Evolutionary conservation across 1,284 basidiomycete genomes (phyloP), one percentile per base, ranked within the genome.

Genomic region (Malassezia vespertilionis): DNA sequence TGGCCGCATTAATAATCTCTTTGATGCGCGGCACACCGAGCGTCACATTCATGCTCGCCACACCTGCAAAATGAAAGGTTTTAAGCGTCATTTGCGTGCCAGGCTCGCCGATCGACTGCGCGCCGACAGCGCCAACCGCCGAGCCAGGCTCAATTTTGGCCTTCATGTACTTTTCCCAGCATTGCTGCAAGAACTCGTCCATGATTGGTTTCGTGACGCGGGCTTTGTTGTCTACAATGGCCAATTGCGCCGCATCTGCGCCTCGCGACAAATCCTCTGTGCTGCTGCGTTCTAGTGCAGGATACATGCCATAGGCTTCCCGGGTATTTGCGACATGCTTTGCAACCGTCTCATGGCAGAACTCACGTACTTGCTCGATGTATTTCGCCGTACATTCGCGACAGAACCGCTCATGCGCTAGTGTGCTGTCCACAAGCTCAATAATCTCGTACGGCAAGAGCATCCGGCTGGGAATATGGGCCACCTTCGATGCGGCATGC

Each of bases 31-130:
- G 93, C 10, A 97, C 93, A 77, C 93, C 93, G 32, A 97, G 80
- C 1, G 93, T 99, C 60, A 99, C 88, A 75, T 96, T 97, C 93
- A 97, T 99, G 27, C 90, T 93, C 10, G 93, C 93, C 56, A 99
- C 90, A 76, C 93, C 93, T 65, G 93, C 93, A 74, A 97, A 97
- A 77, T 99, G 93, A 81, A 99, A 99, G 52, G 93, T 97, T 74
- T 97, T 99, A 58, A 97, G 74, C 6, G 93, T 97, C 93, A 99
- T 97, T 70, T 99, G 93, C 2, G 93, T 99, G 46, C 93, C 93
- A 1, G 93, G 93, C 73, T 99, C 93, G 71, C 93, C 93, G 57
- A 99, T 97, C 6, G 93, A 97, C 71, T 99, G 93, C 1, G 93
- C 93, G 14, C 93, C 93, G 36, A 99, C 88, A 14, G 93, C 93